Base-by-base conservation (phyloP, 495 filamentous ascomycete genomes). In the Trichocladium uniseriatum region DNA sequence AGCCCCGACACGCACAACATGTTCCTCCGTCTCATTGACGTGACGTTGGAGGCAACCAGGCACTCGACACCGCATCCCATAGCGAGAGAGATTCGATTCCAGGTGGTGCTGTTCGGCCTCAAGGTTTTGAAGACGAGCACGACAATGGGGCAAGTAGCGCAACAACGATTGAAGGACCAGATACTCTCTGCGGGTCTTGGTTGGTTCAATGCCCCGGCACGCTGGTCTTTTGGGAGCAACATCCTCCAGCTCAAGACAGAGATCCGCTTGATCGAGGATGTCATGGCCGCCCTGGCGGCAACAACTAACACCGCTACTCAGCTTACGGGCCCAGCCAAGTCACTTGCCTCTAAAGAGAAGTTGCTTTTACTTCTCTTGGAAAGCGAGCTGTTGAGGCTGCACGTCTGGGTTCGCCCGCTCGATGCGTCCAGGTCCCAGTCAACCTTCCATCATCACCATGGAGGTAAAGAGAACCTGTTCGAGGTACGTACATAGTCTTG, bases 151-250 rank as follows among this genome's bases (percentile, higher is more conserved):
- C 57, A 73, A 19, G 60, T 69, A 19, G 74, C 79, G 21, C 78
- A 80, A 45, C 88, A 83, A 80, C 78, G 82, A 35, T 67, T 96
- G 37, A 96, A 96, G 60, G 90, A 96, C 58, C 78, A 83, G 48
- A 83, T 94, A 41, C 63, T 99, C 13, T 88, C 87, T 20, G 88
- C 87, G 19, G 88, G 77, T 32, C 70, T 99, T 7, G 79, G 76
- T 45, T 97, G 94, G 94, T 99, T 97, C 63, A 79, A 74, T 34
- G 76, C 81, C 51, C 70, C 85, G 14, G 87, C 94, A 29, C 77
- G 80, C 53, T 99, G 92, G 92, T 94, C 90, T 3, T 97, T 94
- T 63, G 94, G 94, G 36, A 89, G 91, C 49, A 96, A 96, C 61
- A 75, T 86, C 39, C 70, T 96, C 7, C 92, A 97, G 60, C 75